Conservation (phyloP, 441 rosid species). For the Gossypium aridum region DNA sequence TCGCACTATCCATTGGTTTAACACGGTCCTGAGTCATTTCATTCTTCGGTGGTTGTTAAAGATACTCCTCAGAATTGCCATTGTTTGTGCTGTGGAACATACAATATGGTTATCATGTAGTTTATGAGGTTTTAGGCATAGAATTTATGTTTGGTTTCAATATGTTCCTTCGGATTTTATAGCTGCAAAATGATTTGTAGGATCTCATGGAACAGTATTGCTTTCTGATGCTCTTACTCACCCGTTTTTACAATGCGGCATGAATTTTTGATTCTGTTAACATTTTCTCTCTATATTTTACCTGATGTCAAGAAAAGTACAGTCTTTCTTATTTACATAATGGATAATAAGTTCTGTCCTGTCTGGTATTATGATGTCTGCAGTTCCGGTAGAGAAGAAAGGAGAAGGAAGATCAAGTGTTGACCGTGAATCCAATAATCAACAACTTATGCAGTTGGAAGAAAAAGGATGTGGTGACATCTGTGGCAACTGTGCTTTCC, state of each 20-base stretch:
- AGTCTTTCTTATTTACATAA: not conserved
- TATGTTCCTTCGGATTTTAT: not conserved
- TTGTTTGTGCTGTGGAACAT: not conserved
- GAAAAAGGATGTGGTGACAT: conserved; percentile 96
- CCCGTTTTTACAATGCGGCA: not conserved
- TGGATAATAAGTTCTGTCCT: conserved; percentile 8
- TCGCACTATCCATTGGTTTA: not conserved
- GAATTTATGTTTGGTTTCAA: not conserved
- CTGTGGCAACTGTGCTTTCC: conserved; percentile 90
- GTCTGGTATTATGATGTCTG: conserved; percentile 7
- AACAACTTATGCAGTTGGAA: conserved; percentile 77
- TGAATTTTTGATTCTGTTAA: not conserved
- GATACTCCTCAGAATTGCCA: not conserved
- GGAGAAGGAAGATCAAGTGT: conserved; percentile 63
- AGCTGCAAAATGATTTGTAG: not conserved
- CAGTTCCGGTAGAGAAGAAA: conserved; percentile 59
- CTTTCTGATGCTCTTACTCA: not conserved
- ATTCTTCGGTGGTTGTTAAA: not conserved
- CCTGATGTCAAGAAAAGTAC: not conserved
- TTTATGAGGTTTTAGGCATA: not conserved
- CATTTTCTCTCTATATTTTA: not conserved
- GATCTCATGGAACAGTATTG: not conserved
- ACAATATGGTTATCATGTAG: not conserved
- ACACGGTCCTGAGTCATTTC: not conserved
- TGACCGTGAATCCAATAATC: conserved; percentile 88